Percentiles rank a stretch among this genome's conserved stretches.
Conservation (phyloP, 257 asterid species). For the Haberlea rhodopensis region DNA sequence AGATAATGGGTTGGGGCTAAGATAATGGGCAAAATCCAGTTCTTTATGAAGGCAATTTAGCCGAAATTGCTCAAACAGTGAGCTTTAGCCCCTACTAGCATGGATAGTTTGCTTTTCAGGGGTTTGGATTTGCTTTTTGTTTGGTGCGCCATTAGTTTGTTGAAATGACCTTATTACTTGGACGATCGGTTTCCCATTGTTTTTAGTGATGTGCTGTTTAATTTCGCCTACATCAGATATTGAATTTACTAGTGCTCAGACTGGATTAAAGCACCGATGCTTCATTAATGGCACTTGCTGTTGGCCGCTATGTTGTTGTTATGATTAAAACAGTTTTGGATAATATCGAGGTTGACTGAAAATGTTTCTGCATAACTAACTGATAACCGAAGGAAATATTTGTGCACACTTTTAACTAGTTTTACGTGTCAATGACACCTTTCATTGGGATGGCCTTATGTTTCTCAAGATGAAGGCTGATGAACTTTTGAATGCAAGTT, state of each 20-base stretch:
- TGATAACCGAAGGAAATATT: background rate
- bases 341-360: background rate
- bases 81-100: background rate
- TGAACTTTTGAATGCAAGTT: background rate
- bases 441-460: background rate
- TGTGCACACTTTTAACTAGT: background rate
- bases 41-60: background rate
- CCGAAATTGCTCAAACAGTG: background rate
- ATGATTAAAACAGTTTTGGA: background rate
- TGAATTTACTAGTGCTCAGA: background rate
- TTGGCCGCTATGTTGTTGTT: background rate
- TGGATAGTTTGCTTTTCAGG: background rate
- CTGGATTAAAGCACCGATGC: background rate
- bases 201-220: background rate
- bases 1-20: too few species aligned
- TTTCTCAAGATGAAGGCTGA: background rate
- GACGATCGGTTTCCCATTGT: background rate
- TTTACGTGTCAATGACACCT: background rate
- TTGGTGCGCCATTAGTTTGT: background rate
- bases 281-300: background rate
- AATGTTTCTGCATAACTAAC: background rate
- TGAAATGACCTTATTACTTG: background rate
- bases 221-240: background rate
- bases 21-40: background rate
- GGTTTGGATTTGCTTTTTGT: background rate